phyloP scores from a whole-genome alignment of 768 basidiomycete genomes.

The Chalciporus pseudorubinellus region DNA sequence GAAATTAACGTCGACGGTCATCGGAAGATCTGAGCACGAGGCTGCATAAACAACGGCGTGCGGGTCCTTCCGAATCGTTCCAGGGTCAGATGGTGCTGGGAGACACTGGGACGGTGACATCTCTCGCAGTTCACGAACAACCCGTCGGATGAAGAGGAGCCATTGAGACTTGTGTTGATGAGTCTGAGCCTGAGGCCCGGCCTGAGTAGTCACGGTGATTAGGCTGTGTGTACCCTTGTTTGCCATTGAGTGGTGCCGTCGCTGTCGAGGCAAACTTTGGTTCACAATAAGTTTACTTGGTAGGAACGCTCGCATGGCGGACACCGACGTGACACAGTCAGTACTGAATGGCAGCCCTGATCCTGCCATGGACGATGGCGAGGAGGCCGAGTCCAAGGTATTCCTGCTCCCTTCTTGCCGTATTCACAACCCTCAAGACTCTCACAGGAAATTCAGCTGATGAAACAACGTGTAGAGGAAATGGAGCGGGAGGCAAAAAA shows the following conservation, averaged over 20 bases:
- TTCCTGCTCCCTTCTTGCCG: slow-evolving; percentile 6
- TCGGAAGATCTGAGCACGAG: slow-evolving; percentile 17
- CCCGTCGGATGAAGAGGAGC: background rate
- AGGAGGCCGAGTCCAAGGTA: slow-evolving; percentile 65
- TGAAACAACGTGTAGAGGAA: slow-evolving; percentile 90
- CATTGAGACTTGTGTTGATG: background rate
- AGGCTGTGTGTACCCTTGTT: slow-evolving; percentile 27
- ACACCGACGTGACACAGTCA: slow-evolving; percentile 47
- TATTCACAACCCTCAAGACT: slow-evolving; percentile 11
- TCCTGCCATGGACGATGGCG: slow-evolving; percentile 49
- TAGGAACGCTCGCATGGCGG: slow-evolving; percentile 43
- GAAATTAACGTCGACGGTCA: slow-evolving; percentile 22
- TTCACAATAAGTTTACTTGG: slow-evolving; percentile 11
- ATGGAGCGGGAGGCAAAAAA: slow-evolving; percentile 92
- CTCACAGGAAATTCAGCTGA: slow-evolving; percentile 78
- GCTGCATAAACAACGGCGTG: background rate
- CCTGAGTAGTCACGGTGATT: no score
- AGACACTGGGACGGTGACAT: background rate
- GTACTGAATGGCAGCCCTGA: slow-evolving; percentile 32
- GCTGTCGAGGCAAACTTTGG: slow-evolving; percentile 24
- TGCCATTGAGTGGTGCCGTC: slow-evolving; percentile 20
- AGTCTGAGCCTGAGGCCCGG: no score
- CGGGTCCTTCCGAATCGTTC: background rate
- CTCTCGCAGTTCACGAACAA: background rate
- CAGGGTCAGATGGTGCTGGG: slow-evolving; percentile 1